phyloP scores from a whole-genome alignment of 2,329 filamentous ascomycete genomes.

The Fusarium oligoseptatum region DNA sequence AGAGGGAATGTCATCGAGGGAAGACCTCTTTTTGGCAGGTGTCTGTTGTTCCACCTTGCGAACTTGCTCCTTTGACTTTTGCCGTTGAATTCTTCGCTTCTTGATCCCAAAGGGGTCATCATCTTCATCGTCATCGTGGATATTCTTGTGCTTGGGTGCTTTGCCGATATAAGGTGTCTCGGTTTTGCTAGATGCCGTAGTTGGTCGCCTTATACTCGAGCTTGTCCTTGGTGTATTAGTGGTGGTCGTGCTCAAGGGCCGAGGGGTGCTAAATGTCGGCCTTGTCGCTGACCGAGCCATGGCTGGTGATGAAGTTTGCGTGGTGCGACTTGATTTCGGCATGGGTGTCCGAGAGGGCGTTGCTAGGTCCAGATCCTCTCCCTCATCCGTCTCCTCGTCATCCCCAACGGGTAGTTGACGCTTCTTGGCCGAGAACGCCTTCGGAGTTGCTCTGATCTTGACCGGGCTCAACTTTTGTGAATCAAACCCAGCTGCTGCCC shows the following conservation, averaged over 20 bases:
- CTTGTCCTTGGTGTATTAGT: slow-evolving; percentile 14
- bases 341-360: slow-evolving; percentile 31
- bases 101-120: slow-evolving; percentile 54
- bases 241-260: slow-evolving; percentile 12
- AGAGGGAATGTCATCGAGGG: slow-evolving; percentile 53
- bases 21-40: slow-evolving; percentile 27
- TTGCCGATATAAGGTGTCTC: neutral
- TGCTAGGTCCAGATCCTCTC: slow-evolving; percentile 24
- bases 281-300: slow-evolving; percentile 24
- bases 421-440: slow-evolving; percentile 23
- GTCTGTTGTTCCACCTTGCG: slow-evolving; percentile 34
- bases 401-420: slow-evolving; percentile 21
- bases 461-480: slow-evolving; percentile 38
- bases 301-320: slow-evolving; percentile 19
- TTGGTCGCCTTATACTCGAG: slow-evolving; percentile 4
- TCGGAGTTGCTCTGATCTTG: neutral
- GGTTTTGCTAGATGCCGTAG: slow-evolving; percentile 13
- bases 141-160: neutral
- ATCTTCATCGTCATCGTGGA: slow-evolving; percentile 44
- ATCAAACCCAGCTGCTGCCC: slow-evolving; percentile 47
- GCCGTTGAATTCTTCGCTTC: slow-evolving; percentile 47
- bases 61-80: slow-evolving; percentile 49
- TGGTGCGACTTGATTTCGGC: slow-evolving; percentile 15
- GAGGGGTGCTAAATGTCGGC: slow-evolving; percentile 30
- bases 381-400: slow-evolving; percentile 35